Conservation (phyloP, 768 basidiomycete genomes). For the Daedalea quercina region DNA sequence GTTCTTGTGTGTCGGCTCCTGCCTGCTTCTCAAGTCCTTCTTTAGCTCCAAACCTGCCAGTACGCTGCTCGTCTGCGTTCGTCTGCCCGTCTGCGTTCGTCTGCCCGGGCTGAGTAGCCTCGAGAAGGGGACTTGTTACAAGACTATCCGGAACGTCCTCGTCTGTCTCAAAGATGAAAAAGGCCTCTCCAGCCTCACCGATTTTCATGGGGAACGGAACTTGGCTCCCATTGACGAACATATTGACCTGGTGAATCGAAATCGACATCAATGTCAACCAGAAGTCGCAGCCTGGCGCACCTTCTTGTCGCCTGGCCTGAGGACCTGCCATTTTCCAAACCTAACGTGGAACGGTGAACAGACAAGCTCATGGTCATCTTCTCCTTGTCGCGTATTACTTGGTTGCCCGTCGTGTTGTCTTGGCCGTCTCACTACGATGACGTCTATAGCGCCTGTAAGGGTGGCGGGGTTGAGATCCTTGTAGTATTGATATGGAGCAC, state of each 20-base stretch:
- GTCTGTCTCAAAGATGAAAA: conserved; percentile 97
- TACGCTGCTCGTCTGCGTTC: conserved; percentile 21
- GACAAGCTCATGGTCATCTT: conserved; percentile 59
- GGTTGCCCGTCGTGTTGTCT: conserved; percentile 5
- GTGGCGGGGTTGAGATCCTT: conserved; percentile 93
- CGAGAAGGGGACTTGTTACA: conserved; percentile 86
- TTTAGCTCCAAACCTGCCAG: conserved; percentile 38
- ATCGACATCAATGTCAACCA: neutral
- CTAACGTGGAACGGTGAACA: conserved; percentile 97
- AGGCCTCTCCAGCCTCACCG: conserved; percentile 96
- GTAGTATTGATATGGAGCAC: conserved; percentile 86
- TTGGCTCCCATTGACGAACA: conserved; percentile 77
- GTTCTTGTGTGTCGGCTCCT: conserved; percentile 36
- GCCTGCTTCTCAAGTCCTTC: conserved; percentile 23
- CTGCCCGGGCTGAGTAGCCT: conserved; percentile 44
- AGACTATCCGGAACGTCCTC: conserved; percentile 90
- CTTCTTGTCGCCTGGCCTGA: conserved; percentile 91
- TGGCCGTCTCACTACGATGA: conserved; percentile 85
- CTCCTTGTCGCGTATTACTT: conserved; percentile 22
- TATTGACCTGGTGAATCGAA: conserved; percentile 56
- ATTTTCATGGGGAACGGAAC: conserved; percentile 98
- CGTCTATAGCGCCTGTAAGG: conserved; percentile 96
- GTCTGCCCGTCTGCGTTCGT: conserved; percentile 23
- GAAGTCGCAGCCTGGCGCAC: conserved; percentile 29
- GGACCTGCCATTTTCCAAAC: conserved; percentile 95